A percentile compares a stretch with the other conserved stretches of the same genome.
phyloP scores from a whole-genome alignment of 1,139 yeast species.

The Yamadazyma pseudoaaseri region DNA sequence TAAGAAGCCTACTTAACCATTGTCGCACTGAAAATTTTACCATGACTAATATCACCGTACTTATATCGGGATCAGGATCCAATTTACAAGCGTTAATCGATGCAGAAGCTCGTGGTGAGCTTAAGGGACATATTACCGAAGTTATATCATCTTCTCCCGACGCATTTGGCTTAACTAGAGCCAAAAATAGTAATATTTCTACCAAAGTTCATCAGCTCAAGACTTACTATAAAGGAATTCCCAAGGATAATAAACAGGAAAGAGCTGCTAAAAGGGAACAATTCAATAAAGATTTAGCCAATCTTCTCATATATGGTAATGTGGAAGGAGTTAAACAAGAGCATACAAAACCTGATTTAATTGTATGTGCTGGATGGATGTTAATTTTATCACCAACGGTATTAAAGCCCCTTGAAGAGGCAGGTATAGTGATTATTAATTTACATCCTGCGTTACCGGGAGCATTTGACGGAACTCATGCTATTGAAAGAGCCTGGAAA shows the following conservation, averaged over 20 bases:
- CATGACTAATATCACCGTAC: constrained; percentile 55
- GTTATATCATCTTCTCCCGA: constrained; percentile 81
- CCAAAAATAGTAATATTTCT: constrained; percentile 64
- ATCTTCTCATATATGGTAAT: constrained; percentile 53
- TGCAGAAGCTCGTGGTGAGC: constrained; percentile 47
- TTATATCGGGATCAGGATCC: constrained; percentile 93
- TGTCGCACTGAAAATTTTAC: neutral
- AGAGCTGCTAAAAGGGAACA: constrained; percentile 61
- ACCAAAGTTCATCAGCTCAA: constrained; percentile 70
- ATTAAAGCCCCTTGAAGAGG: constrained; percentile 60
- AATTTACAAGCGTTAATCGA: constrained; percentile 92
- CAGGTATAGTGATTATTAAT: constrained; percentile 76
- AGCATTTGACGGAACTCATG: constrained; percentile 94
- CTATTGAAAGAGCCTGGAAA: constrained; percentile 93
- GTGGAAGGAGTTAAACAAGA: constrained; percentile 26
- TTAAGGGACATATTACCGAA: constrained; percentile 57
- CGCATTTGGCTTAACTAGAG: constrained; percentile 86
- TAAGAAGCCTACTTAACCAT: no score
- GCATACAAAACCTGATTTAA: constrained; percentile 65
- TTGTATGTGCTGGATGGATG: constrained; percentile 99
- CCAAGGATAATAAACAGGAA: constrained; percentile 58
- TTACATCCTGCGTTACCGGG: constrained; percentile 97
- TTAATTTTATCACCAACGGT: constrained; percentile 79
- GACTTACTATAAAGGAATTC: constrained; percentile 68
- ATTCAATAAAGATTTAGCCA: constrained; percentile 79